Evolutionary conservation across 1,284 basidiomycete genomes (phyloP), one percentile per base, ranked within the genome.

Genomic region (Trametes versicolor): DNA sequence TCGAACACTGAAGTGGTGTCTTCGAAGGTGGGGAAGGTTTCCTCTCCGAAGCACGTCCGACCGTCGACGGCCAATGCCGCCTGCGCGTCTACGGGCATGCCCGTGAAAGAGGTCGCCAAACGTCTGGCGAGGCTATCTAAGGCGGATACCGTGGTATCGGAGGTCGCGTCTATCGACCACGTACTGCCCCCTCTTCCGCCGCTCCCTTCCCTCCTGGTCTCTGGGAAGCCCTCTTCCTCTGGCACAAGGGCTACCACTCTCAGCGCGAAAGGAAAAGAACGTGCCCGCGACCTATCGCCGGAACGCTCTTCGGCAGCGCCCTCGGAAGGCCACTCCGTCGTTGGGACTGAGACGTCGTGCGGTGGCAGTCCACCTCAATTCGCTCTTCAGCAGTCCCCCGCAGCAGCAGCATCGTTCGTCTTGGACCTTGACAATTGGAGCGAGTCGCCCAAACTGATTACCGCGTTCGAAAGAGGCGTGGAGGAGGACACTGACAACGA

Each of bases 81-180:
- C 13, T 50, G 21, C 10, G 23, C 47, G n/a, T 23, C 60, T 15
- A 45, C 60, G 2, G 21, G 25, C 0, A 13, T 27, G 25, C 52
- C 60, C n/a, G 6, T 62, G 25, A 47, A 48, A 34, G 60, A 56
- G 29, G 60, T 56, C n/a, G 29, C 54, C 0, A 34, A n/a, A 27
- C 53, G 45, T 25, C 60, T 43, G 0, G 47, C 48, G 8, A 27
- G 60, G n/a, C 19, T 62, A 13, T 62, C 60, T 47, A 62, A 57
- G 53, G 54, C 60, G 15, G 60, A 62, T 15, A 62, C 60, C 7
- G 54, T 62, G 13, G 9, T 62, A 19, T 62, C 60, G 27, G 19
- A 48, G 1, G 60, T n/a, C 34, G 60, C 36, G 39, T 56, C 60
- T 34, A 45, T 62, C 27, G 25, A 37, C 27, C 9, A 43, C 19